Conservation (phyloP, 768 basidiomycete species). For the Mycena vitilis region DNA sequence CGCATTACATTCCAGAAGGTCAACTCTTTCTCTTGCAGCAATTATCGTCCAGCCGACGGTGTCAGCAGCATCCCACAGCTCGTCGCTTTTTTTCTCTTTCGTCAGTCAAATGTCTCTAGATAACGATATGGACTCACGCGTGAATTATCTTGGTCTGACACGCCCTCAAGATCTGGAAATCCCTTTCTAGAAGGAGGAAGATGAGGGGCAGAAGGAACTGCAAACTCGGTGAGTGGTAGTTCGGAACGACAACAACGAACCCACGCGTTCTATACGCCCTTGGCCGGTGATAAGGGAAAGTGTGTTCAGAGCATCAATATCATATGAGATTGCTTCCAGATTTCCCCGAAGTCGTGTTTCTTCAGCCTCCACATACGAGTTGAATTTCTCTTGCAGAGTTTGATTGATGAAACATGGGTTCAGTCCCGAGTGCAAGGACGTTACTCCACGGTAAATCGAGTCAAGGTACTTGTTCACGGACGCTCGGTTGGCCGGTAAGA, state of each 20-base stretch:
- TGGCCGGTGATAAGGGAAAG: constrained; percentile 44
- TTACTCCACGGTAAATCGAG: constrained; percentile 31
- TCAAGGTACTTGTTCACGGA: constrained; percentile 35
- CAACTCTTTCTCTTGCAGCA: constrained; percentile 39
- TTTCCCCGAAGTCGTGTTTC: constrained; percentile 42
- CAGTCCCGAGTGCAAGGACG: constrained; percentile 30
- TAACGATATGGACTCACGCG: not conserved
- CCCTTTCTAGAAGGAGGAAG: constrained; percentile 46
- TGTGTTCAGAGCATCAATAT: constrained; percentile 47
- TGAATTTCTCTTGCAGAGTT: constrained; percentile 39
- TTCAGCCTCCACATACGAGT: constrained; percentile 40
- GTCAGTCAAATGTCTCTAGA: no score
- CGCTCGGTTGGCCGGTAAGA: constrained; percentile 28
- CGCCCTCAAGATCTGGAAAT: constrained; percentile 47
- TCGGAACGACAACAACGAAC: constrained; percentile 18
- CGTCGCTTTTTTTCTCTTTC: constrained; percentile 26
- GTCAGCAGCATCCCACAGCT: constrained; percentile 40
- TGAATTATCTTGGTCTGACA: constrained; percentile 41
- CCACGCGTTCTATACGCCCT: constrained; percentile 49
- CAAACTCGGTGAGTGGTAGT: not conserved
- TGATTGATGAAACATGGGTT: constrained; percentile 40
- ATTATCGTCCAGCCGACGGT: constrained; percentile 36
- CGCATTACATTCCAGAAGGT: constrained; percentile 40
- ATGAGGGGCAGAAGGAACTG: constrained; percentile 51
- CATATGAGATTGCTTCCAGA: constrained; percentile 44